Evolutionary conservation across 176 grass and related monocot species (phyloP).

Genomic region (Poa pratensis): DNA sequence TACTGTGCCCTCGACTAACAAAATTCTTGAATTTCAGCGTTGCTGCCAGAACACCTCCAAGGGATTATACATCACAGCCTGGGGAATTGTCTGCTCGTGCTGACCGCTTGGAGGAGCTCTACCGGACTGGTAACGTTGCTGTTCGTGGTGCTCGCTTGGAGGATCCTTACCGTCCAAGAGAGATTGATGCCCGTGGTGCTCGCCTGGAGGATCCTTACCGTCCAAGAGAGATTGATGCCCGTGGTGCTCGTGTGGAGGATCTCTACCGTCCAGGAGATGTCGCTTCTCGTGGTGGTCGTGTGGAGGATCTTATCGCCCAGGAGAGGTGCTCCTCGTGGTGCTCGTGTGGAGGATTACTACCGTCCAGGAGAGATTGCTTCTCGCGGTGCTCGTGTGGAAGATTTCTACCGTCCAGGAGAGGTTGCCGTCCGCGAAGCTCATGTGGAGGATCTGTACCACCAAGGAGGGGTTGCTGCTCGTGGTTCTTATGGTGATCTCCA

Average conservation of each 20-base stretch:
- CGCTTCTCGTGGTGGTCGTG: slow-evolving; percentile 28
- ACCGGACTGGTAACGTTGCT: slow-evolving; percentile 11
- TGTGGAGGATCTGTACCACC: slow-evolving; percentile 43
- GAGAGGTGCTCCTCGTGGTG: slow-evolving; percentile 30
- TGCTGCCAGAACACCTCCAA: slow-evolving; percentile 50
- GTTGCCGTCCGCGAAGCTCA: background rate
- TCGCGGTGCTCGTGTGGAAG: slow-evolving; percentile 22
- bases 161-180: slow-evolving; percentile 39
- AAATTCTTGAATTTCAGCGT: slow-evolving; percentile 48
- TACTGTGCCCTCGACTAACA: background rate
- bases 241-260: slow-evolving; percentile 42
- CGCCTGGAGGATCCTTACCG: slow-evolving; percentile 39
- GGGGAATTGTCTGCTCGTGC: slow-evolving; percentile 33
- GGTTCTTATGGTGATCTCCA: slow-evolving; percentile 24
- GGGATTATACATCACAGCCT: slow-evolving; percentile 41
- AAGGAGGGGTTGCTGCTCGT: background rate
- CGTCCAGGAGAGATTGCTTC: background rate
- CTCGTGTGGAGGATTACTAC: slow-evolving; percentile 41
- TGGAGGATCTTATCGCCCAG: slow-evolving; percentile 42
- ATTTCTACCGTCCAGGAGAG: slow-evolving; percentile 40
- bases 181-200: slow-evolving; percentile 39
- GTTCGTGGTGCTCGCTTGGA: slow-evolving; percentile 37
- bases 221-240: slow-evolving; percentile 32
- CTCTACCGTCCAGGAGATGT: slow-evolving; percentile 28
- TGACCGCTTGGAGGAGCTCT: slow-evolving; percentile 42